Base-by-base conservation (phyloP, 805 yeast genomes). In the Vanderwaltozyma yarrowii region DNA sequence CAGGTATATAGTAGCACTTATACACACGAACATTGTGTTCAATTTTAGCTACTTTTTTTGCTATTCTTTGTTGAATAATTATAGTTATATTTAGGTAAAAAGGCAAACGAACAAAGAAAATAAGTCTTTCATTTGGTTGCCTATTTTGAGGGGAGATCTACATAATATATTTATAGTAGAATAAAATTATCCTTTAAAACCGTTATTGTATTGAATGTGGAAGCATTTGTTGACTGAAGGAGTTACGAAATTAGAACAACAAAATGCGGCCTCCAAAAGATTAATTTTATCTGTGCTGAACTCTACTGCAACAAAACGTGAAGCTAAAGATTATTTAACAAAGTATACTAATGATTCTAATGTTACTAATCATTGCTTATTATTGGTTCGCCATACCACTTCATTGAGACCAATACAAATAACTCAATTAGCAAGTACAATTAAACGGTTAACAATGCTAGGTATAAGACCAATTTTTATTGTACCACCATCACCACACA, bases 271-370 rank as follows among this genome's bases (percentile, higher is more conserved):
- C n/a, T 50, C 59, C 6, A 69, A 76, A 46, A 84, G 83, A 38
- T 64, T 89, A 36, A 79, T 89, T n/a, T 64, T 86, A 14, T 78
- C 96, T 2, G 87, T 89, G 18, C 66, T 89, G 41, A 80, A 80
- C 51, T 79, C 95, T 2, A 84, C 96, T 4, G 94, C 96, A 5
- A 89, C 97, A 1, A 88, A 86, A 56, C 68, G 98, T 43, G 97
- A 89, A 54, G 95, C 95, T 5, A 71, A 75, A 45, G 81, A 80
- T 45, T 89, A 88, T 54, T 62, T 89, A 33, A 66, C 74, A 26
- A 83, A 80, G 52, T 89, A 88, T 54, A 61, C 70, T 2, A 37
- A 49, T 33, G 52, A 47, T 14, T 40, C 45, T 3, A 36, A 38
- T 2, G 35, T 29, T 26, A 39, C 33, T 13, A 54, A 58, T 40